A percentile compares a stretch with the other conserved stretches of the same genome.
Conservation (phyloP, 73 alveolate species). For the Diophrys sp. region DNA sequence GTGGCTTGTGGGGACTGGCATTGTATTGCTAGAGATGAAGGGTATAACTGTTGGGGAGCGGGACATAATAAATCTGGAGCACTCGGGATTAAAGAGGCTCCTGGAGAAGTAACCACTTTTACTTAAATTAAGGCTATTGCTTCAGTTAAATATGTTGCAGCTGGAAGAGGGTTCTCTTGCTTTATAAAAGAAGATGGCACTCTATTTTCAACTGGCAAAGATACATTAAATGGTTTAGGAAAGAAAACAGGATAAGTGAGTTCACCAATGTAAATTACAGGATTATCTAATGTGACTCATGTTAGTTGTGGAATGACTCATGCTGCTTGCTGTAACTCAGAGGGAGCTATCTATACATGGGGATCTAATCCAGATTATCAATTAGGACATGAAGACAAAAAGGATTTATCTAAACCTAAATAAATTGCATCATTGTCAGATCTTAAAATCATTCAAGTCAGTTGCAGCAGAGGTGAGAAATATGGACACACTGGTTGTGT, state of each 20-base stretch:
- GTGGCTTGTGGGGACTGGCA: conserved; percentile 56
- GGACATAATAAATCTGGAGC: conserved; percentile 65
- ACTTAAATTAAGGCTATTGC: conserved; percentile 4
- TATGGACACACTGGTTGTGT: conserved; percentile 68
- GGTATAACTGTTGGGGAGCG: conserved; percentile 14
- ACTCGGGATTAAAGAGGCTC: conserved; percentile 24
- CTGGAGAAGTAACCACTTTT: background rate
- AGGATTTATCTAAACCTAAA: conserved; percentile 26
- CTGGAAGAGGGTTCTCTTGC: conserved; percentile 53
- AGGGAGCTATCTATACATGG: conserved; percentile 63
- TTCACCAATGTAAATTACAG: background rate
- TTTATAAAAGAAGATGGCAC: conserved; percentile 22
- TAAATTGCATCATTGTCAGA: conserved; percentile 22
- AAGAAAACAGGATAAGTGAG: conserved; percentile 1
- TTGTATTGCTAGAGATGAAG: conserved; percentile 6
- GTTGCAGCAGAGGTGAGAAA: conserved; percentile 78
- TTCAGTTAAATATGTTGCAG: conserved; percentile 20
- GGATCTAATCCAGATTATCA: conserved; percentile 45
- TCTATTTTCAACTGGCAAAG: conserved; percentile 44
- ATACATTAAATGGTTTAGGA: conserved; percentile 15
- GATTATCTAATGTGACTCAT: background rate
- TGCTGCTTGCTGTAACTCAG: conserved; percentile 37
- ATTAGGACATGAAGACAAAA: conserved; percentile 46
- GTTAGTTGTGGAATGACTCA: conserved; percentile 41
- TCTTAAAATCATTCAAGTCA: conserved; percentile 27